Percentiles rank a stretch among this genome's conserved stretches.
Conservation (phyloP, 345 rosid genomes). For the Lepidium aucheri region DNA sequence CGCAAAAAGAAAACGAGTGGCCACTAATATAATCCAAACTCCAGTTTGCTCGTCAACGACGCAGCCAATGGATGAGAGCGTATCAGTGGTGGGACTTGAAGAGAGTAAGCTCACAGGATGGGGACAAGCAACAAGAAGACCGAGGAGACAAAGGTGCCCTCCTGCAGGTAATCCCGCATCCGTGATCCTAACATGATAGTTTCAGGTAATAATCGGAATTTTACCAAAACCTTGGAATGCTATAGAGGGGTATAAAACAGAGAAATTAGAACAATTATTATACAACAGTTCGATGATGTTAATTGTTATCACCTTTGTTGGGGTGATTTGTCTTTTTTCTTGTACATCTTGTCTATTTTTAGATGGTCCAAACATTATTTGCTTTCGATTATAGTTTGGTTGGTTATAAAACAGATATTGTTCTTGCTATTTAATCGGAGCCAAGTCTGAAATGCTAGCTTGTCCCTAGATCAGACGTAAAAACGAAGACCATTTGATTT, state of each 20-base stretch:
- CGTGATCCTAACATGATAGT: conserved; percentile 17
- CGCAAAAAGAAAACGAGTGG: conserved; percentile 18
- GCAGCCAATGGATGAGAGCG: conserved; percentile 9
- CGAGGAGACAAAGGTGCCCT: conserved; percentile 27
- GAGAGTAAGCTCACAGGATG: conserved; percentile 24
- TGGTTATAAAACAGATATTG: conserved; percentile 11
- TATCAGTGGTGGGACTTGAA: conserved; percentile 20
- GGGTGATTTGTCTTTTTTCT: not conserved
- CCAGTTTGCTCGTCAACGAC: conserved; percentile 3
- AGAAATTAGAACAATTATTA: not conserved
- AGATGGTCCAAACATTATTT: conserved; percentile 18
- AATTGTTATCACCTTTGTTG: not conserved
- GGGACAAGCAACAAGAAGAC: conserved; percentile 29
- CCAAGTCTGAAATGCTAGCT: not conserved
- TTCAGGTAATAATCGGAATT: not conserved
- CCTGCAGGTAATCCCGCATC: conserved; percentile 23
- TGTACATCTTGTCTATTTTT: conserved; percentile 11
- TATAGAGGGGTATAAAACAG: conserved; percentile 13
- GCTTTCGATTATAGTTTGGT: not conserved
- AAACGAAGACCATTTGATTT: not conserved
- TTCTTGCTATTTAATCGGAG: not conserved
- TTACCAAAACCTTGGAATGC: not conserved
- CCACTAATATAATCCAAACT: conserved; percentile 15
- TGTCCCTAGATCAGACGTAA: not conserved
- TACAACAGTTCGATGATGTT: not conserved